Evolutionary conservation across 176 grass and related monocot genomes (phyloP), one percentile per base, ranked within the genome.

Genomic region (Eleusine indica): DNA sequence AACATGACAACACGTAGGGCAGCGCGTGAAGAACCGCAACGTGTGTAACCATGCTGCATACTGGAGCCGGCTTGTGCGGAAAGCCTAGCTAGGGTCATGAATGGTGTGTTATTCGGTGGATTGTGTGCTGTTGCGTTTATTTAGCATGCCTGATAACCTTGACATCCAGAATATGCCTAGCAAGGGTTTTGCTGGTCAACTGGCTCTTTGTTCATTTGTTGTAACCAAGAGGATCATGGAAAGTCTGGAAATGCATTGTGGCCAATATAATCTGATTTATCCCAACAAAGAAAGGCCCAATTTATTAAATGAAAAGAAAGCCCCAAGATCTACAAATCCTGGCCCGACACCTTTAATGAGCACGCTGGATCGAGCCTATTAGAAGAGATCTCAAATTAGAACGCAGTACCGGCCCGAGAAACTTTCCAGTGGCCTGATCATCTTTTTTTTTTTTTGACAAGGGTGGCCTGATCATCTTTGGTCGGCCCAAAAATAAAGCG

Each of bases 71-170:
- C 5, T 53, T 53, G 51, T 53, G 51, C 4, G 22, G 3, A 2
- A 35, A 54, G 18, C 52, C 52, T 54, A 58, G 9, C n/a, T 77
- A 66, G 25, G 77, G 15, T 38, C 29, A 12, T 39, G 44, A 46
- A 9, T 32, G 47, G 7, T 66, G 22, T 21, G 41, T 37, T 42
- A 10, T 66, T 30, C 17, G 5, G 32, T 49, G 60, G 5, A 66
- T 75, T n/a, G n/a, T 37, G 8, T 56, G 48, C 14, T 78, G 22
- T 22, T 18, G 21, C 69, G 71, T 81, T 85, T 78, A 83, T 81
- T 85, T 78, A 83, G 71, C 44, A 42, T 42, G 68, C 52, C 12
- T 43, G 22, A 67, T 75, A n/a, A 61, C 32, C 62, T 78, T 68
- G 62, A 49, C 66, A 51, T 77, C 48, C 37, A 58, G 63, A 9